phyloP scores from a whole-genome alignment of 139 green algal genomes.

The Picochlorum sp. region DNA sequence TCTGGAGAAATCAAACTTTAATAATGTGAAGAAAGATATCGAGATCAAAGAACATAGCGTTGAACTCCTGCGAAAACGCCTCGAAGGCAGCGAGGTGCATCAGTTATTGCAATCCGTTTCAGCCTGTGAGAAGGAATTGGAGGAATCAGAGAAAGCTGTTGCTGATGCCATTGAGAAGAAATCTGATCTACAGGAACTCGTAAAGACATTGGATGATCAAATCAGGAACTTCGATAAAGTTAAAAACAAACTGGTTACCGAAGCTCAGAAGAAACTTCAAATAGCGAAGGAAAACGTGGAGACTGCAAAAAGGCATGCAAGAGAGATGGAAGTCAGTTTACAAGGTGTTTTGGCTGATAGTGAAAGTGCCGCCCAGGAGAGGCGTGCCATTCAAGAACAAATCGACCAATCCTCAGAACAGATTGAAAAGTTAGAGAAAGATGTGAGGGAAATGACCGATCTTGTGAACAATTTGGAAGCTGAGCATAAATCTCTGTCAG shows the following conservation, averaged over 20 bases:
- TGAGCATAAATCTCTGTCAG: slow-evolving; percentile 34
- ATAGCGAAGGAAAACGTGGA: slow-evolving; percentile 54
- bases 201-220: slow-evolving; percentile 63
- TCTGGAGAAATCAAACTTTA: slow-evolving; percentile 34
- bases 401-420: slow-evolving; percentile 28
- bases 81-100: slow-evolving; percentile 51
- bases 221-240: slow-evolving; percentile 75
- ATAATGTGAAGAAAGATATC: slow-evolving; percentile 61
- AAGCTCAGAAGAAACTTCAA: slow-evolving; percentile 62
- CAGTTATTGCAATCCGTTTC: slow-evolving; percentile 57
- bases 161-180: slow-evolving; percentile 44
- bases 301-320: slow-evolving; percentile 40
- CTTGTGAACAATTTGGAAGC: slow-evolving; percentile 22
- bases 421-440: slow-evolving; percentile 28
- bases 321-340: slow-evolving; percentile 24
- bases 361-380: slow-evolving; percentile 53
- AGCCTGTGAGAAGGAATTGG: slow-evolving; percentile 45
- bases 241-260: slow-evolving; percentile 54
- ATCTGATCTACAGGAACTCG: slow-evolving; percentile 47
- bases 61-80: slow-evolving; percentile 54
- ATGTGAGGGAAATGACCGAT: slow-evolving; percentile 31
- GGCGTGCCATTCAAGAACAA: slow-evolving; percentile 47
- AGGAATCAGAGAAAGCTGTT: slow-evolving; percentile 34
- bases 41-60: slow-evolving; percentile 65
- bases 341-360: slow-evolving; percentile 37